These are phyloP conservation scores for Senna tora DNA, from an alignment of 306 rosid species.

Conservation along the genomic window DNA sequence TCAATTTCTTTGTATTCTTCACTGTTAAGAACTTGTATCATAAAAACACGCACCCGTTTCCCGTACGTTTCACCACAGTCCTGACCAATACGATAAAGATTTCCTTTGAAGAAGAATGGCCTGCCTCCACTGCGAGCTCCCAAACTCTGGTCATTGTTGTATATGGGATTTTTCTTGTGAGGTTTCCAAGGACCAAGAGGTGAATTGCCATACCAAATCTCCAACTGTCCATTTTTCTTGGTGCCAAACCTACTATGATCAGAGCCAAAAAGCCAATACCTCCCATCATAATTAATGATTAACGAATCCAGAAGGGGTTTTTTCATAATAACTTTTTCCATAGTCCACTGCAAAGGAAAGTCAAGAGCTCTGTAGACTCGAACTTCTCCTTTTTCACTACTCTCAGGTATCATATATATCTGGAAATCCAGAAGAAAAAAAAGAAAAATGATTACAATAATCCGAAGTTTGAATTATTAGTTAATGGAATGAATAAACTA, in stretches of 20 bases:
- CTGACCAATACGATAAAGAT: conserved; percentile 89
- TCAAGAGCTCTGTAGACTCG: conserved; percentile 81
- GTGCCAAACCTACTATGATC: conserved; percentile 88
- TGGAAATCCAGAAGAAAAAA: conserved; percentile 39
- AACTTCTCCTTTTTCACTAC: conserved; percentile 78
- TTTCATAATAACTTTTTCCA: conserved; percentile 74
- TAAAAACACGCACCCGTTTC: conserved; percentile 64
- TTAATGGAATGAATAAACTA: conserved; percentile 16
- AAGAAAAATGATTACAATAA: conserved; percentile 13
- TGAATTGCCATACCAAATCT: conserved; percentile 85
- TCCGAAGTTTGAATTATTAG: conserved; percentile 1
- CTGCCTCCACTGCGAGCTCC: conserved; percentile 99
- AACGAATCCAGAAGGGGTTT: conserved; percentile 86
- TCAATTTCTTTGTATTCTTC: conserved; percentile 81
- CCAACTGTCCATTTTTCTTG: conserved; percentile 82
- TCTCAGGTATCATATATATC: conserved; percentile 97
- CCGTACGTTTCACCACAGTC: conserved; percentile 94
- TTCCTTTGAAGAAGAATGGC: conserved; percentile 72
- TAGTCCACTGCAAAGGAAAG: conserved; percentile 87
- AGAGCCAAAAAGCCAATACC: conserved; percentile 90
- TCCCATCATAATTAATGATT: conserved; percentile 59
- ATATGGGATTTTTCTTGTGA: conserved; percentile 80
- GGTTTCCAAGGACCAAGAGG: conserved; percentile 95
- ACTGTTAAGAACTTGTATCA: conserved; percentile 73
- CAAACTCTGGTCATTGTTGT: conserved; percentile 66